phyloP scores from a whole-genome alignment of 2,329 filamentous ascomycete species.

The Didymella sp. region DNA sequence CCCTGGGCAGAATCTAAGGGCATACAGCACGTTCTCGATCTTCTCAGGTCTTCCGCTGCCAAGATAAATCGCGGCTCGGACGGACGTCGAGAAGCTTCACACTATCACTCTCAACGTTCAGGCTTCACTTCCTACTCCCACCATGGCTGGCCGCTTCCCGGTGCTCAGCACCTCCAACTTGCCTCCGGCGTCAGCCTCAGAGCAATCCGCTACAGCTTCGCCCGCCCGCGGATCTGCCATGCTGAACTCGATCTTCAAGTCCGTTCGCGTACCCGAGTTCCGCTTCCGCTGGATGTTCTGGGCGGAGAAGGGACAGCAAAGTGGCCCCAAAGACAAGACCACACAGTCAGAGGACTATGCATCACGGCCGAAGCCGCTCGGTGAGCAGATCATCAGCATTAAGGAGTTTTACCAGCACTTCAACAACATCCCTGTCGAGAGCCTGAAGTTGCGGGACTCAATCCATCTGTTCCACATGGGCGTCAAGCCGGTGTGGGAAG shows the following conservation, averaged over 20 bases:
- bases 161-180: slow-evolving; percentile 54
- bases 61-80: slow-evolving; percentile 1
- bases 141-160: slow-evolving; percentile 47
- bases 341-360: slow-evolving; percentile 50
- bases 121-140: slow-evolving; percentile 11
- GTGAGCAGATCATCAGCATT: slow-evolving; percentile 55
- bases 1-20: neutral
- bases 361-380: slow-evolving; percentile 54
- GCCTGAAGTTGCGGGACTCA: slow-evolving; percentile 69
- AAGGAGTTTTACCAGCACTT: slow-evolving; percentile 59
- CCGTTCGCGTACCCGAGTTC: slow-evolving; percentile 58
- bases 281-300: slow-evolving; percentile 61
- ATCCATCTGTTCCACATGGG: slow-evolving; percentile 83
- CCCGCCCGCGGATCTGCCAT: slow-evolving; percentile 81
- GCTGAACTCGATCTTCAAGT: slow-evolving; percentile 58
- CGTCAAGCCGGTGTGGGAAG: slow-evolving; percentile 84
- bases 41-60: neutral
- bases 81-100: slow-evolving; percentile 21
- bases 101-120: slow-evolving; percentile 21
- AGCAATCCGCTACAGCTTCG: slow-evolving; percentile 67
- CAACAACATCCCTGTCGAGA: slow-evolving; percentile 78
- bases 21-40: neutral
- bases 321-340: slow-evolving; percentile 33
- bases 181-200: slow-evolving; percentile 66
- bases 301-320: slow-evolving; percentile 54